Evolutionary conservation across 2,329 filamentous ascomycete genomes (phyloP), one percentile per base, ranked within the genome.

Genomic region (Acrodontium crateriforme): DNA sequence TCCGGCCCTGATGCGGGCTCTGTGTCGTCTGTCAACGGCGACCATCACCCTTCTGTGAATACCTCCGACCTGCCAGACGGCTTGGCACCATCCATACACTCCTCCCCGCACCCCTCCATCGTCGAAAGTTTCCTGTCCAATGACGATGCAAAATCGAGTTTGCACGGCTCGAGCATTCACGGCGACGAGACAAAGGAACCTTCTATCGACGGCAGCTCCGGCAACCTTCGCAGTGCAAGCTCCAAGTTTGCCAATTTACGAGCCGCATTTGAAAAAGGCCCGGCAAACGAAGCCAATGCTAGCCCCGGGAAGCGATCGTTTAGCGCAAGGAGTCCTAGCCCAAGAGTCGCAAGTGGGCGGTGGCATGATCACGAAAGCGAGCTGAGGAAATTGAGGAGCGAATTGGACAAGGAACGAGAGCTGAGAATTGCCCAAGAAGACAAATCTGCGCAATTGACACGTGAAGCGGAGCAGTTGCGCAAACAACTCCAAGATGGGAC

Each of bases 231-330:
- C 15, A 36, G 38, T 18, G 39, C 37, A 13, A 38, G 36, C 16
- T 40, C 41, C 7, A 47, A 45, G 24, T 45, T 49, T n/a, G 45
- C 45, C n/a, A 41, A 35, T 25, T 29, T 49, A 21, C 35, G 42
- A 18, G 42, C 41, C 7, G 38, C 44, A 8, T 49, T 49, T 29
- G 45, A 49, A 32, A 37, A 40, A 15, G 29, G n/a, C n/a, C n/a
- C n/a, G n/a, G n/a, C n/a, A n/a, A n/a, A n/a, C n/a, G n/a, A n/a
- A n/a, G n/a, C n/a, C n/a, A n/a, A n/a, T n/a, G n/a, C n/a, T n/a
- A n/a, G n/a, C n/a, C n/a, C n/a, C n/a, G n/a, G n/a, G n/a, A n/a
- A n/a, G n/a, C n/a, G n/a, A n/a, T n/a, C n/a, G n/a, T n/a, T n/a
- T n/a, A n/a, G n/a, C n/a, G n/a, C n/a, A n/a, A n/a, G n/a, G n/a